Evolutionary conservation across 768 basidiomycete genomes (phyloP).

Genomic region (Lentinula guzmanii): DNA sequence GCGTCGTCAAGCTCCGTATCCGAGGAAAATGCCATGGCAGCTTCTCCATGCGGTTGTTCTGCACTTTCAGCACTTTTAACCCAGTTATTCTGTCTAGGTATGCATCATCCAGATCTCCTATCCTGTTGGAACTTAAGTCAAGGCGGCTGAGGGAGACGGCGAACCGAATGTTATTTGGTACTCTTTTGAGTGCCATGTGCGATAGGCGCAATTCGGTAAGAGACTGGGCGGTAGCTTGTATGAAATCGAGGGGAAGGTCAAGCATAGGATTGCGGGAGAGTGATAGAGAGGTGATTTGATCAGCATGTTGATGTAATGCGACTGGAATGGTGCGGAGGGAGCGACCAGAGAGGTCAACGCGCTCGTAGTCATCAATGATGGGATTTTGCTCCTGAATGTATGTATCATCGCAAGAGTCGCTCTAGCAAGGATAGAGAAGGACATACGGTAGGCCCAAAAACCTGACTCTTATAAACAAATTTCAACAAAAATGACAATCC

Average conservation of each 20-base stretch:
- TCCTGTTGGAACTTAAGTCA: slow-evolving; percentile 88
- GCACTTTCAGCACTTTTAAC: slow-evolving; percentile 63
- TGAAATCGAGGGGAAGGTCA: slow-evolving; percentile 94
- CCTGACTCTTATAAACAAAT: slow-evolving; percentile 82
- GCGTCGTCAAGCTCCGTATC: slow-evolving; percentile 59
- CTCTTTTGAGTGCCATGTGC: slow-evolving; percentile 91
- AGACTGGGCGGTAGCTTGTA: slow-evolving; percentile 69
- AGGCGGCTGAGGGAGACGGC: slow-evolving; percentile 69
- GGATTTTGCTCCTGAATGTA: slow-evolving; percentile 64
- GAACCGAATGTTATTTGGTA: slow-evolving; percentile 79
- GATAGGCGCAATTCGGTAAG: slow-evolving; percentile 83
- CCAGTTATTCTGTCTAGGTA: slow-evolving; percentile 71
- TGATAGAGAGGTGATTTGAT: slow-evolving; percentile 77
- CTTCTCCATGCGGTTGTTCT: slow-evolving; percentile 88
- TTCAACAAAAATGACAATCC: slow-evolving; percentile 82
- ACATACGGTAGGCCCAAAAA: slow-evolving; percentile 58
- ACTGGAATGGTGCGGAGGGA: slow-evolving; percentile 87
- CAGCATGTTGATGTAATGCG: slow-evolving; percentile 76
- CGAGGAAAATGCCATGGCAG: slow-evolving; percentile 84
- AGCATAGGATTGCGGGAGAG: slow-evolving; percentile 94
- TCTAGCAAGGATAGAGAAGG: neutral
- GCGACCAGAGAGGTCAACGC: slow-evolving; percentile 75
- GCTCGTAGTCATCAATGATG: slow-evolving; percentile 62
- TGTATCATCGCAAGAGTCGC: neutral
- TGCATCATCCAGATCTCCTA: slow-evolving; percentile 83